Evolutionary conservation across 2,329 filamentous ascomycete genomes (phyloP), one percentile per base, ranked within the genome.

Genomic region (Bipolaris zeicola): DNA sequence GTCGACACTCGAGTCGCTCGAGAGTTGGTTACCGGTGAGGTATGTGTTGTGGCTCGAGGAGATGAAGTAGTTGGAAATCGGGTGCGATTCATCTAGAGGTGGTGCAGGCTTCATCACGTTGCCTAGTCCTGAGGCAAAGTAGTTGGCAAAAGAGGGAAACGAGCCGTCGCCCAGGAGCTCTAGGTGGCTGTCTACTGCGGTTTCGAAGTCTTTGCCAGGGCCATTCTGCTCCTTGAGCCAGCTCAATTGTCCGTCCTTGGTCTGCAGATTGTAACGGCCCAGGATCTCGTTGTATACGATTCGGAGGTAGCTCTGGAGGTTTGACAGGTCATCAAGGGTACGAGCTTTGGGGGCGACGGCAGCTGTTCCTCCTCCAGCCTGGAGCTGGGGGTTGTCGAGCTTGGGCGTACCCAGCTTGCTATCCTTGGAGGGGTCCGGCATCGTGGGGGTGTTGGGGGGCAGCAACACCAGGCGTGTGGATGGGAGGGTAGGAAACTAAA

Each of bases 1-100:
- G 54, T 92, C 87, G 0, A 89, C 86, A 26, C 89, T 92, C 57
- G 90, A 89, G 57, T 87, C 86, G 44, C 91, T 92, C 58, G 86
- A 88, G 38, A 95, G 82, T 76, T 97, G 94, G 68, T 96, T 92
- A 2, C 93, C 93, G 1, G 88, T 88, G 39, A 96, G 81, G 74
- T 96, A 97, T 0, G 93, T 97, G 73, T 97, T 97, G 80, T 97
- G 93, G 71, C 92, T 96, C 64, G 91, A 96, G 60, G 89, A 96
- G 73, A 97, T 93, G 75, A 92, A 97, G 79, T 97, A 97, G 72
- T 96, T 92, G 44, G 89, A 91, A 55, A 96, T 82, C 3, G 91
- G 90, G 50, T 84, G 85, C 0, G 83, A 83, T 31, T 87, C 73
- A 69, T 92, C 88, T 81, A 60, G 77, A 68, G 28, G 78, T 65